Evolutionary conservation across 2,329 filamentous ascomycete genomes (phyloP), one percentile per base, ranked within the genome.

Genomic region (Claviceps spartinae): DNA sequence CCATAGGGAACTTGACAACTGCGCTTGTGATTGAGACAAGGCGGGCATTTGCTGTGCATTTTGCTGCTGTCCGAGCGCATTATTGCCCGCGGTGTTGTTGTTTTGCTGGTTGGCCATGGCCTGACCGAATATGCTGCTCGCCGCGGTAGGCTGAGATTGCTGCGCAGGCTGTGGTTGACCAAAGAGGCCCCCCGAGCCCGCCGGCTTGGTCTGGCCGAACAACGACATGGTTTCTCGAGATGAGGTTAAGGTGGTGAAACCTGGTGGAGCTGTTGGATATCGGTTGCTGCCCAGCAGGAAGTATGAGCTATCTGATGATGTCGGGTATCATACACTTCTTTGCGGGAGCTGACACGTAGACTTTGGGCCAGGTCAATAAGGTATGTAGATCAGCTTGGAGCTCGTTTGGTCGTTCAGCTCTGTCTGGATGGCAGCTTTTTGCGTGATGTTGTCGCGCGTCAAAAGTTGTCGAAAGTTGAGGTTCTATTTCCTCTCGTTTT

Each of bases 1-100:
- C 74, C 76, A 78, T 59, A 77, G 62, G 8, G 75, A 77, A 56
- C 67, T 72, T 13, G 72, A 72, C 14, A 75, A 64, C 56, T 75
- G 67, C 50, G 69, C 73, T 65, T 67, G 72, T 47, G 67, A 71
- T 62, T 69, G 74, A 34, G 65, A 70, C 43, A 73, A 58, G 53
- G 61, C 58, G 20, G 66, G 73, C 62, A 72, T 69, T 59, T 67
- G 67, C 62, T 72, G 66, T 38, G 65, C 58, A 54, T 71, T 71
- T 52, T 69, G 64, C 56, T 67, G 65, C 53, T 68, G 65, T 48
- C 36, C 52, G 11, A 67, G 59, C 50, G 65, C 57, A 30, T 62
- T 63, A 52, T 56, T 57, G 53, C 65, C 65, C 9, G 67, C 46
- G 24, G 53, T 51, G 44, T 57, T 58, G 47, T 65, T 67, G 47